These are phyloP conservation scores for Kondoa subrosea DNA, from an alignment of 768 basidiomycete genomes.

Conservation along the genomic window DNA sequence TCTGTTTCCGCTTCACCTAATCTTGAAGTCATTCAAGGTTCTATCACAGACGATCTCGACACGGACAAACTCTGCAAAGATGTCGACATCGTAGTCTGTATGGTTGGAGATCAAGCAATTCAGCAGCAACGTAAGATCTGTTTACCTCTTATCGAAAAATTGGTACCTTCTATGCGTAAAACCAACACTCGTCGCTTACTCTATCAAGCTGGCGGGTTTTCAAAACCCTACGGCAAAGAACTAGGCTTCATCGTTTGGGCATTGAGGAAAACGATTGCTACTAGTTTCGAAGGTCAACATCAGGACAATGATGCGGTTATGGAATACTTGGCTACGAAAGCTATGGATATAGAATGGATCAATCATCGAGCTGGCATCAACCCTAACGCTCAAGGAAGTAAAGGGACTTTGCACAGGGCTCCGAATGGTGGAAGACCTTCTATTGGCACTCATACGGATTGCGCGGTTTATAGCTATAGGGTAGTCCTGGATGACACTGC, in stretches of 20 bases:
- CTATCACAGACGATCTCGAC: neutral
- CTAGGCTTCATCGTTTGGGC: neutral
- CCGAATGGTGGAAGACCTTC: neutral
- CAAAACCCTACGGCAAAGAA: neutral
- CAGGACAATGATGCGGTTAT: neutral
- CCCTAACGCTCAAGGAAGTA: neutral
- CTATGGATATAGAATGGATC: neutral
- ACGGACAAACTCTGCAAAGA: neutral
- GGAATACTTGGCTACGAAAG: neutral
- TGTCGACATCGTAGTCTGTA: neutral
- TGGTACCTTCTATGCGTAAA: neutral
- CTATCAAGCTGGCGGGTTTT: neutral
- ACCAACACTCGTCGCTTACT: neutral
- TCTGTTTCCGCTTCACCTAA: neutral
- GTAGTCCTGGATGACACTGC: neutral
- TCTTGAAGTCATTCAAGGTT: neutral
- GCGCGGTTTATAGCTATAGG: neutral
- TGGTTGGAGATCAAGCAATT: neutral
- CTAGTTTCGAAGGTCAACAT: neutral
- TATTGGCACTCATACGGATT: neutral
- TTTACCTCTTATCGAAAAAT: neutral
- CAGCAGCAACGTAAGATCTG: neutral
- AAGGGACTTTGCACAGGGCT: neutral
- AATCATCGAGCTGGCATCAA: neutral
- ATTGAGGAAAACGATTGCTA: neutral